Base-by-base conservation (phyloP, 2,329 filamentous ascomycete species). In the Pseudogymnoascus verrucosus region DNA sequence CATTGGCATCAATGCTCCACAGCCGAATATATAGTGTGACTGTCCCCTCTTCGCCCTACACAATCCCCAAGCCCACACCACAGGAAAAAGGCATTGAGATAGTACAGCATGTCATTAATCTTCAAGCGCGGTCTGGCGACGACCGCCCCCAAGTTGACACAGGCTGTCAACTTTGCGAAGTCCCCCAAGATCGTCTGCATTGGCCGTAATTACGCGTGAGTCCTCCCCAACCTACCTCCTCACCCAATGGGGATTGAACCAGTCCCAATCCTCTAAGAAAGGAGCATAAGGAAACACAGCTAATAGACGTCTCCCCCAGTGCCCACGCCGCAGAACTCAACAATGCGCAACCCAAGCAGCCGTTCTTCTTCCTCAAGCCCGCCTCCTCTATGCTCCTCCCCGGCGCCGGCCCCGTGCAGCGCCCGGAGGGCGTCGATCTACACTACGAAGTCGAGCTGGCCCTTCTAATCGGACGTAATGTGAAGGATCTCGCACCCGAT, bases 361-460 rank as follows among this genome's bases (percentile, higher is more conserved):
- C 95, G 26, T 98, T 99, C 80, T 99, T 97, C 87, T 99, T 99
- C 83, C 85, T 98, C 70, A 99, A 99, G 82, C 95, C 95, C 1
- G 79, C 93, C 0, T 91, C 89, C 42, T 90, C 92, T 3, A 90
- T 99, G 70, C 84, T 98, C 3, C 82, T 89, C 21, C 91, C 91
- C 0, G 84, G 85, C 28, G 84, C 86, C 64, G 93, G 93, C 0
- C 88, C 93, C 2, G 86, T 96, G 59, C 82, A 96, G 69, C 85
- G 89, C 51, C 95, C 95, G 47, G 84, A 82, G 71, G 93, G 93
- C 67, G 88, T 96, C 42, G 89, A 87, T 70, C 81, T 97, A 72
- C 93, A 97, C 79, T 96, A 93, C 78, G 95, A 99, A 79, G 89
- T 99, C 65, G 95, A 99, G 80, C 83, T 99, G 66, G 95, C 89